Evolutionary conservation across 1,139 yeast genomes (phyloP).

Genomic region (Scheffersomyces cryptocercus): DNA sequence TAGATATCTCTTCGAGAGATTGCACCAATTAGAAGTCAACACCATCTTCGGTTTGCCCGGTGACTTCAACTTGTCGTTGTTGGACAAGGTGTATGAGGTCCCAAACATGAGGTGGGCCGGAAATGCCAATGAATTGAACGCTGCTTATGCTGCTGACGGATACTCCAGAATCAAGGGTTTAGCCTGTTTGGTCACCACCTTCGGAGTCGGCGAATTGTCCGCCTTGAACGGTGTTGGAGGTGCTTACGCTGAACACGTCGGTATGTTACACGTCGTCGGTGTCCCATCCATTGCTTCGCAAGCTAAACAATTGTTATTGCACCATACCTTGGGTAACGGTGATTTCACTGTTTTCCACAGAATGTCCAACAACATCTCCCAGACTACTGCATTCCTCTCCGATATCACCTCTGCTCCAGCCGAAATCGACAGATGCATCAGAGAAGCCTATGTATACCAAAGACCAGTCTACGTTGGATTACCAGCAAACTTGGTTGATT

Average conservation of each 20-base stretch:
- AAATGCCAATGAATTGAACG: slow-evolving; percentile 71
- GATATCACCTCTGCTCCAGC: slow-evolving; percentile 31
- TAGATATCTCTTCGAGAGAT: slow-evolving; percentile 62
- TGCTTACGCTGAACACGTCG: slow-evolving; percentile 61
- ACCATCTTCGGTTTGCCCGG: slow-evolving; percentile 82
- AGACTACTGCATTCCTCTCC: slow-evolving; percentile 32
- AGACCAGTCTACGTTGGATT: slow-evolving; percentile 41
- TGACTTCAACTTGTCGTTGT: slow-evolving; percentile 69
- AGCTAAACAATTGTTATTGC: slow-evolving; percentile 52
- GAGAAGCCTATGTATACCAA: slow-evolving; percentile 38
- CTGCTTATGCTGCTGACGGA: slow-evolving; percentile 73
- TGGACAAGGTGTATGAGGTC: slow-evolving; percentile 66
- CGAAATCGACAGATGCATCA: slow-evolving; percentile 37
- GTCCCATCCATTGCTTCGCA: slow-evolving; percentile 64
- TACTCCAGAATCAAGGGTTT: slow-evolving; percentile 64
- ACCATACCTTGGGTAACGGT: slow-evolving; percentile 80
- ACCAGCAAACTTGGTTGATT: slow-evolving; percentile 41
- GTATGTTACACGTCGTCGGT: slow-evolving; percentile 56
- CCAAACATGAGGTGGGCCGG: slow-evolving; percentile 68
- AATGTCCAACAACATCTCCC: slow-evolving; percentile 48
- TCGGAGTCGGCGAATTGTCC: slow-evolving; percentile 67
- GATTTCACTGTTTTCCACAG: slow-evolving; percentile 77
- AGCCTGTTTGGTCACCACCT: slow-evolving; percentile 63
- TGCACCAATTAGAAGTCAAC: slow-evolving; percentile 57
- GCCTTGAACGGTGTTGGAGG: slow-evolving; percentile 63